phyloP scores from a whole-genome alignment of 148 eudicot species.

The Heliosperma pusillum region DNA sequence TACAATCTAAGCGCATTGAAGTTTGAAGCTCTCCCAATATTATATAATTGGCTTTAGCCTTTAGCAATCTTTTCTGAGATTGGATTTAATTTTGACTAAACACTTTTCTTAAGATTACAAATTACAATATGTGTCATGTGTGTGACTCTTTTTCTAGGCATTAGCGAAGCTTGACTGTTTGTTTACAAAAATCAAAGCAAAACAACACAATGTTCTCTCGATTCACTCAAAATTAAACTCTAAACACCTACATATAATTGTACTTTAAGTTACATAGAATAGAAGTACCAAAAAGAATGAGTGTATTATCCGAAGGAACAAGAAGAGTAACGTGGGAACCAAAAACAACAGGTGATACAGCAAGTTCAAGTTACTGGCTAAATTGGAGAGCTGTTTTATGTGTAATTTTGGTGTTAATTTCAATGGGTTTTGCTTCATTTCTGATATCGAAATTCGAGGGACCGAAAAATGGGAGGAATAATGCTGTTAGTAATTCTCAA shows the following conservation, averaged over 20 bases:
- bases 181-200: conserved; percentile 1
- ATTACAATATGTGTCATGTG: no score
- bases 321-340: conserved; percentile 70
- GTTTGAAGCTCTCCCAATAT: conserved; percentile 16
- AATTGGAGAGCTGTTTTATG: conserved; percentile 79
- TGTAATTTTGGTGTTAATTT: conserved; percentile 45
- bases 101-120: not conserved
- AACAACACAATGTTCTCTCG: no score
- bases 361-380: conserved; percentile 67
- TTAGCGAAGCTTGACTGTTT: no score
- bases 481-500: not conserved
- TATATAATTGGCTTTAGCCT: not conserved
- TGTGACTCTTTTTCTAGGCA: conserved; percentile 11
- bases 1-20: conserved; percentile 13
- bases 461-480: conserved; percentile 12
- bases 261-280: no score
- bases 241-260: no score
- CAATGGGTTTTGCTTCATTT: conserved; percentile 46
- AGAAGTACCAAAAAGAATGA: conserved; percentile 26
- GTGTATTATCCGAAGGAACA: conserved; percentile 44
- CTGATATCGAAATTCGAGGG: conserved; percentile 63
- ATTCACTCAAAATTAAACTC: no score
- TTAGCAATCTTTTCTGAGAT: conserved; percentile 19
- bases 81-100: conserved; percentile 12
- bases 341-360: conserved; percentile 40